Evolutionary conservation across 202 grass and related monocot genomes (phyloP), one percentile per base, ranked within the genome.

Genomic region (Schoenoplectus tabernaemontani): DNA sequence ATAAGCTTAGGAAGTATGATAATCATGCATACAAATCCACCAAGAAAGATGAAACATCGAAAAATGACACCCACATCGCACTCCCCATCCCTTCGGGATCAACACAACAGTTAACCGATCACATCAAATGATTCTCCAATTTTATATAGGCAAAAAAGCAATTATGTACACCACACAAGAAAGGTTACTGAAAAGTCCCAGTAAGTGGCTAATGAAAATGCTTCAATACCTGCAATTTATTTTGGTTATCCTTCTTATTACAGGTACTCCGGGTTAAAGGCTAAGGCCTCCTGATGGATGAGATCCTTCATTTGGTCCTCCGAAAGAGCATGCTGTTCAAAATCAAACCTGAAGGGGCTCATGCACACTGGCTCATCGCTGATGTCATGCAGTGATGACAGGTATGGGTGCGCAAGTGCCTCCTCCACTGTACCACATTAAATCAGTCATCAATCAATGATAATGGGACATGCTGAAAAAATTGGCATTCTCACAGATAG

Each of bases 221-320:
- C 44, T 73, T 32, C 26, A 13, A 26, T 70, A 73, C 23, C 69
- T 51, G 13, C 26, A 2, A 32, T 51, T 53, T 72, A 50, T 20
- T 73, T 33, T 10, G 23, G 69, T 53, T 17, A 73, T 53, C 15
- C 41, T 15, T 69, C 79, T 72, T 77, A 83, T 89, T 89, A 83
- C 68, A 88, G 90, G 44, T 93, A 91, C 56, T 93, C 87, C 4
- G 90, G 85, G 72, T 96, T 99, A 87, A 99, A 99, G 22, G 88
- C 87, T 23, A 96, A 83, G 60, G 66, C 90, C 85, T 99, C 92
- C 68, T 88, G 81, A 70, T 96, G 86, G 77, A 99, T 99, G 57
- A 99, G 87, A 59, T 99, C 96, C 77, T 99, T 99, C 92, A 99
- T 99, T 72, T 96, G 92, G 78, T 99, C 96, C 83, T 99, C 96